phyloP scores from a whole-genome alignment of 192 early-diverging fungal genomes.

The Podila minutissima region DNA sequence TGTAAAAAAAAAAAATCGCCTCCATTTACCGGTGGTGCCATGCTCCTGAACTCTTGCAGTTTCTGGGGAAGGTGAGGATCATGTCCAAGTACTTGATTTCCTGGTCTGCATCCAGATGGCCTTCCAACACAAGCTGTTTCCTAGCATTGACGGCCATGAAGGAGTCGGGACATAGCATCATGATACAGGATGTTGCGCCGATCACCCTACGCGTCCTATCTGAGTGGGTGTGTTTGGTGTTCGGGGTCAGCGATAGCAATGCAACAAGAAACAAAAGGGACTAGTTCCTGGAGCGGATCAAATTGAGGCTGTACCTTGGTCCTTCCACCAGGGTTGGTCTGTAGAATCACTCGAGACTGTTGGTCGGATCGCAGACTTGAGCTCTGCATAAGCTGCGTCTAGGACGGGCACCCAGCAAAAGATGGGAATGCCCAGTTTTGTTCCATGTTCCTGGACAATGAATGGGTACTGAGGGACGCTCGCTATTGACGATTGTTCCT shows the following conservation, averaged over 20 bases:
- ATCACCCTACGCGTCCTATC: conserved; percentile 5
- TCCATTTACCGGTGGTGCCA: conserved; percentile 60
- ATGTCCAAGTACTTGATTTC: conserved; percentile 59
- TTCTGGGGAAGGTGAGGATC: conserved; percentile 59
- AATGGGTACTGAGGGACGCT: conserved; percentile 18
- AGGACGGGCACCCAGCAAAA: conserved; percentile 44
- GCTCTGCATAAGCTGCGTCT: conserved; percentile 12
- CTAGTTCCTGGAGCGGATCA: not conserved
- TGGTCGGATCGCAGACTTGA: conserved; percentile 15
- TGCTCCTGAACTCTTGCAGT: conserved; percentile 58
- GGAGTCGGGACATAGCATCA: conserved; percentile 61
- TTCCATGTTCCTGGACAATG: conserved; percentile 34
- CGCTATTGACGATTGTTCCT: not conserved
- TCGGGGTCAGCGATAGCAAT: not conserved
- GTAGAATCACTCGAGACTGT: not conserved
- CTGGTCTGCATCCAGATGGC: conserved; percentile 21
- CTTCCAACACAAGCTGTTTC: conserved; percentile 52
- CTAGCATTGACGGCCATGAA: conserved; percentile 60
- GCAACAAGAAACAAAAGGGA: not conserved
- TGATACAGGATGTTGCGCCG: conserved; percentile 48
- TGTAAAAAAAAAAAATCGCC: not conserved
- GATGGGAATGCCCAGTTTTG: conserved; percentile 44
- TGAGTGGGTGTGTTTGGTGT: not conserved
- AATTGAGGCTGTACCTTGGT: conserved; percentile 30
- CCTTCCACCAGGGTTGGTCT: conserved; percentile 15